Base-by-base conservation (phyloP, 768 basidiomycete genomes). In the Clitopilus passeckerianus region DNA sequence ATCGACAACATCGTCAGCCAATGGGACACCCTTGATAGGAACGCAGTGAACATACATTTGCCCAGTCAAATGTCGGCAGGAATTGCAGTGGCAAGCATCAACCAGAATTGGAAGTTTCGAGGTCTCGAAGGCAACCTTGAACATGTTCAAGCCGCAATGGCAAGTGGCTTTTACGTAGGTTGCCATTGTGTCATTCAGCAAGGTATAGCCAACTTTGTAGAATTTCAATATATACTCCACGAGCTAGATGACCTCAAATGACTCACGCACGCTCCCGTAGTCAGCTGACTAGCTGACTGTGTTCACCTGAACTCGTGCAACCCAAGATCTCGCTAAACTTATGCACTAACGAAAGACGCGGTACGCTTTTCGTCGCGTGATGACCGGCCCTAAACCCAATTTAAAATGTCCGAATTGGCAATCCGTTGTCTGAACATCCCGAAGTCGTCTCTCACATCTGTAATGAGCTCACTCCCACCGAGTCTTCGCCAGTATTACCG, bases 31-130 rank as follows among this genome's bases (percentile, higher is more conserved):
- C 59, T 41, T 43, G 23, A 67, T 59, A 0, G 22, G 15, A 23
- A 57, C 63, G 37, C 54, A 34, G 33, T 61, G 61, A 9, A 63
- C 58, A 34, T 56, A 56, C 12, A 68, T 33, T 22, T 60, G 57
- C 18, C 68, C 68, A 6, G 65, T 66, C 15, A 23, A 61, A 34
- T 70, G 68, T 15, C 67, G 57, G 57, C 68, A 70, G 8, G 59
- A 22, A 53, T 65, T 63, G 61, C 68, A 70, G 43, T 69, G 63
- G 59, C 67, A 68, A 14, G 66, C 33, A 52, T 63, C 57, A 41
- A n/a, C 58, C 6, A 30, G 22, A 27, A 61, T 58, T 1, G 67
- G 67, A 5, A 68, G 56, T 23, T 59, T 54, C 6, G 53, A 43
- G 10, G 61, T 65, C 6, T 20, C 12, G 50, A 68, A 61, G 1